Evolutionary conservation across 768 basidiomycete genomes (phyloP), one percentile per base, ranked within the genome.

Genomic region (Mycena pura): DNA sequence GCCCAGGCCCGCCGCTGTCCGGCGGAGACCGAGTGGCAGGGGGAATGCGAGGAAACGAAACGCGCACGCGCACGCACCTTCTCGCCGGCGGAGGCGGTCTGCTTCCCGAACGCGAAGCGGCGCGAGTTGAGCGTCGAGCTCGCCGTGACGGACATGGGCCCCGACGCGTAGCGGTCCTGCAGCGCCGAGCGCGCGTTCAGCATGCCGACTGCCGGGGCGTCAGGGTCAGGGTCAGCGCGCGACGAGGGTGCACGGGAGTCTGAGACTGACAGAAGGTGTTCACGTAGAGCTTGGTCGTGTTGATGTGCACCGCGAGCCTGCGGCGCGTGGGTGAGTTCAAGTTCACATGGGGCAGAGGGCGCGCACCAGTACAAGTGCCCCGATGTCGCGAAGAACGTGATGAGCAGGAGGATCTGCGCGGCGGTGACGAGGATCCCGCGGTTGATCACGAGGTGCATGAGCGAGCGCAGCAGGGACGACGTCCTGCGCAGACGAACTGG

Each of bases 271-370:
- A 82, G 68, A 82, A 82, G 1, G 80, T 81, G 60, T 82, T 82
- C 17, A 78, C 81, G 61, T 83, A 83, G 8, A 83, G 70, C 43
- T 79, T 81, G 5, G 81, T 82, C 9, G 82, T 78, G 55, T 81
- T 81, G 57, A 82, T 72, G 58, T 83, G 81, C 59, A 83, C 76
- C 1, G 81, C 78, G 46, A 83, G 69, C 82, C 81, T 82, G 49
- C 19, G 15, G 24, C 22, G 29, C 2, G 28, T 21, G 10, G 40
- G 17, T 1, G 19, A 7, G 14, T 29, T 43, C n/a, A 52, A 6
- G 25, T 31, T 11, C 22, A 19, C 6, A 31, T 21, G 22, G 27
- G 46, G 47, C 31, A 31, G n/a, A n/a, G n/a, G 9, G 10, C 11
- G 41, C 61, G 28, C 61, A 82, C 80, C 82, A 82, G 54, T 76